Evolutionary conservation across 148 eudicot genomes (phyloP).

Genomic region (Camellia sinensis): DNA sequence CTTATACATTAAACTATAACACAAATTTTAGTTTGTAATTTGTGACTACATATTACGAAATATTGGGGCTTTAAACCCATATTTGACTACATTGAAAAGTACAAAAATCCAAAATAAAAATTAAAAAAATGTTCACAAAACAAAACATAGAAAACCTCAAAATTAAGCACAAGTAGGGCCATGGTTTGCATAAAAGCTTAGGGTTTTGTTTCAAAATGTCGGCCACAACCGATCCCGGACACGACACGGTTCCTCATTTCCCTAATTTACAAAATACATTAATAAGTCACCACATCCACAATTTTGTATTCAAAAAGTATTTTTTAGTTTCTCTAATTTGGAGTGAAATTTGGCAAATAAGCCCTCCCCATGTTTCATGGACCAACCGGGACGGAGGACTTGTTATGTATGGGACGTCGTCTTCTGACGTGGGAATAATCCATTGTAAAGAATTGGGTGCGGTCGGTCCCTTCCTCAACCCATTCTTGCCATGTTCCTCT

Average conservation of each 20-base stretch:
- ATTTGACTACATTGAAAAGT: conserved; percentile 23
- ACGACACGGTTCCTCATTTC: conserved; percentile 33
- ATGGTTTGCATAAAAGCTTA: conserved; percentile 19
- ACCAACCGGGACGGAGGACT: conserved; percentile 35
- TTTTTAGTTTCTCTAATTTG: background rate
- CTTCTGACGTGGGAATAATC: conserved; percentile 52
- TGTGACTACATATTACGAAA: conserved; percentile 4
- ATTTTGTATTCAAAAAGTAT: background rate
- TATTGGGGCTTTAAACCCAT: conserved; percentile 20
- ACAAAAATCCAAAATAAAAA: background rate
- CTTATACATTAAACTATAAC: background rate
- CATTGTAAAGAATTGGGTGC: conserved; percentile 40
- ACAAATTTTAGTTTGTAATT: background rate
- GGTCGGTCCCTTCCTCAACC: conserved; percentile 19
- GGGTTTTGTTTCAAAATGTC: conserved; percentile 37
- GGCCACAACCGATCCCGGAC: conserved; percentile 26
- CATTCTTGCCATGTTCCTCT: conserved; percentile 23
- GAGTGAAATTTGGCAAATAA: background rate
- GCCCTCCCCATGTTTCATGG: conserved; percentile 41
- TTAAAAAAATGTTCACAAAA: background rate
- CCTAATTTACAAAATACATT: conserved; percentile 7
- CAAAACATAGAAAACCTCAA: conserved; percentile 11
- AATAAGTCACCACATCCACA: no score
- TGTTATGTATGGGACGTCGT: conserved; percentile 64
- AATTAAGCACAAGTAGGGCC: background rate